Percentiles rank a stretch among this genome's conserved stretches.
These are phyloP conservation scores for Wickerhamiella shivajii DNA, from an alignment of 805 yeast genomes.

Conservation along the genomic window DNA sequence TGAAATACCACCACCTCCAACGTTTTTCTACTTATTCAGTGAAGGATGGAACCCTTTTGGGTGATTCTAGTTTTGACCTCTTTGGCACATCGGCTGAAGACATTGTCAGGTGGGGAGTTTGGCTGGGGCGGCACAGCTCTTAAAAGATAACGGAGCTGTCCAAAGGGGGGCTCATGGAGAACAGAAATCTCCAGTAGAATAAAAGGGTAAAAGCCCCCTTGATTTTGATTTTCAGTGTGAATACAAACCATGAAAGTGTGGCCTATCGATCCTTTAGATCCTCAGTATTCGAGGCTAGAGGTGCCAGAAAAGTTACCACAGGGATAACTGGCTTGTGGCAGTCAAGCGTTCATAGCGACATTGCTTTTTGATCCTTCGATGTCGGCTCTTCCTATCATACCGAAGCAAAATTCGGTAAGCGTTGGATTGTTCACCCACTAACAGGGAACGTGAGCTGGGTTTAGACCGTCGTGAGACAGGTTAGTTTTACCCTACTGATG, in stretches of 20 bases:
- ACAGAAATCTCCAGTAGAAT: constrained; percentile 35
- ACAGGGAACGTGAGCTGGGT: constrained; percentile 33
- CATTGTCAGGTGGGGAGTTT: constrained; percentile 33
- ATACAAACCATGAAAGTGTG: constrained; percentile 35
- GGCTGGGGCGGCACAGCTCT: constrained; percentile 36
- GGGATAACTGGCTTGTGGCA: constrained; percentile 35
- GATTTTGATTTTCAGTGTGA: constrained; percentile 25
- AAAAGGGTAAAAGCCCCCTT: constrained; percentile 31
- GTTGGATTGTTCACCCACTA: constrained; percentile 36
- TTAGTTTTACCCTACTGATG: constrained; percentile 33
- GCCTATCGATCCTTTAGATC: constrained; percentile 37
- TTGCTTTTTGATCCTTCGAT: constrained; percentile 35
- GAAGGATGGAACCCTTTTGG: constrained; percentile 25
- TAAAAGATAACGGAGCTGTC: constrained; percentile 35
- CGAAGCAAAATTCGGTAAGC: constrained; percentile 35
- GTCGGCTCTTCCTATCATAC: constrained; percentile 38
- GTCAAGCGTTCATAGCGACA: constrained; percentile 36
- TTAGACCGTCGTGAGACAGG: constrained; percentile 35
- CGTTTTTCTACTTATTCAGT: constrained; percentile 28
- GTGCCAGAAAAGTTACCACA: constrained; percentile 33
- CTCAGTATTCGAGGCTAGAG: constrained; percentile 34
- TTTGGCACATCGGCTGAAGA: constrained; percentile 24
- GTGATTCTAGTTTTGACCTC: constrained; percentile 12
- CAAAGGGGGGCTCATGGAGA: constrained; percentile 34
- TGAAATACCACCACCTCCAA: constrained; percentile 32